Evolutionary conservation across 495 filamentous ascomycete genomes (phyloP).

Genomic region (Xanthoparmelia taractica): DNA sequence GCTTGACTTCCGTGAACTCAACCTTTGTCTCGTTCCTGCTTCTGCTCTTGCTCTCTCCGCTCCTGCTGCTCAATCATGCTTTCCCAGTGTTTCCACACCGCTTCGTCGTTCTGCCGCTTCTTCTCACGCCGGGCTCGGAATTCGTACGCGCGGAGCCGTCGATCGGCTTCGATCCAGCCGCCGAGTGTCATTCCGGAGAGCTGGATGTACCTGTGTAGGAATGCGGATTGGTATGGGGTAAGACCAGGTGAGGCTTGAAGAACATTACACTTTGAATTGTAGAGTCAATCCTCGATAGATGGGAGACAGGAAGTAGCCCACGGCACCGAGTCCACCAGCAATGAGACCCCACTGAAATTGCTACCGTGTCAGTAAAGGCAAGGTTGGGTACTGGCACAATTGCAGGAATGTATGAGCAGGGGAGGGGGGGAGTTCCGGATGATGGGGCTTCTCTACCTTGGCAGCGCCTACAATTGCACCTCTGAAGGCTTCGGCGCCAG

Average conservation of each 20-base stretch:
- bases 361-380: slow-evolving; percentile 7
- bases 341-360: slow-evolving; percentile 51
- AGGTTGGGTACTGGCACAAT: background rate
- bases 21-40: slow-evolving; percentile 22
- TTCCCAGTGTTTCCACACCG: slow-evolving; percentile 49
- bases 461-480: slow-evolving; percentile 54
- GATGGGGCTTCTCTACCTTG: slow-evolving; percentile 36
- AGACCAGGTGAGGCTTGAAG: background rate
- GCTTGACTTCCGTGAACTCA: too few species aligned
- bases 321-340: slow-evolving; percentile 46
- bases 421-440: slow-evolving; percentile 5
- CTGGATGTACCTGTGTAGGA: slow-evolving; percentile 68
- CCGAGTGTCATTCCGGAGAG: slow-evolving; percentile 84
- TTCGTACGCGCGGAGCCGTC: slow-evolving; percentile 57
- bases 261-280: slow-evolving; percentile 76
- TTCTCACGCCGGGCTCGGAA: slow-evolving; percentile 43
- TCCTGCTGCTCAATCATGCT: slow-evolving; percentile 26
- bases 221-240: slow-evolving; percentile 10
- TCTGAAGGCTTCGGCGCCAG: slow-evolving; percentile 53
- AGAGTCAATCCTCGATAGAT: slow-evolving; percentile 75
- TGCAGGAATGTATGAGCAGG: background rate
- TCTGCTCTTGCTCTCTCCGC: slow-evolving; percentile 21
- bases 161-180: slow-evolving; percentile 76
- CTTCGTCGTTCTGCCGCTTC: slow-evolving; percentile 56
- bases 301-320: slow-evolving; percentile 55